Evolutionary conservation across 2,329 filamentous ascomycete species (phyloP), one percentile per base, ranked within the genome.

Genomic region (Trichoderma hamatum): DNA sequence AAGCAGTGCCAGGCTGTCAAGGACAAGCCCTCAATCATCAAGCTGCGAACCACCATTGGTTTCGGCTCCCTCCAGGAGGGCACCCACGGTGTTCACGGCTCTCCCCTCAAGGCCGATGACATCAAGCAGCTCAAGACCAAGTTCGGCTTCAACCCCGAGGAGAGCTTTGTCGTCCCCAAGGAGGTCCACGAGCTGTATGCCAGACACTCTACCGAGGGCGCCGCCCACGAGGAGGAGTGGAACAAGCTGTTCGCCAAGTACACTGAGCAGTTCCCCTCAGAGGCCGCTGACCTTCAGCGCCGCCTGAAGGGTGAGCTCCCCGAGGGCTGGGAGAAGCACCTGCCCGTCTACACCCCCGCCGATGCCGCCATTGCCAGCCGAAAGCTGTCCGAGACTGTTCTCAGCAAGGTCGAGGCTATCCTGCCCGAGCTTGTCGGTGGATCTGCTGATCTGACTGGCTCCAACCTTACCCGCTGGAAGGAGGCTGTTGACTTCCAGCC

Each of bases 381-480:
- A 80, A 99, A 98, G 87, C 91, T 98, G 70, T 98, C 95, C 73
- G 95, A 99, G 88, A 91, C 88, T 71, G 94, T 98, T 70, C 89
- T 99, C 73, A 87, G 91, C 85, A 95, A 94, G 82, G 90, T 99
- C 77, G 89, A 97, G 85, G 83, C 87, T 63, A 88, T 85, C 73
- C 80, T 99, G 67, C 96, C 96, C 74, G 96, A 98, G 84, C 90
- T 99, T 70, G 83, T 99, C 71, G 97, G 95, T 80, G 96, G 96
- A 77, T 99, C 96, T 73, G 96, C 96, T 76, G 96, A 99, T 87
- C 83, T 99, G 87, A 99, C 96, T 80, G 93, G 93, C 79, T 98
- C 96, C 80, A 99, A 99, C 89, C 91, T 98, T 86, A 99, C 96
- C 75, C 90, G 94, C 81, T 97, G 94, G 94, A 99, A 98, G 92